Conservation (phyloP, 345 rosid genomes). For the Anacardium occidentale region DNA sequence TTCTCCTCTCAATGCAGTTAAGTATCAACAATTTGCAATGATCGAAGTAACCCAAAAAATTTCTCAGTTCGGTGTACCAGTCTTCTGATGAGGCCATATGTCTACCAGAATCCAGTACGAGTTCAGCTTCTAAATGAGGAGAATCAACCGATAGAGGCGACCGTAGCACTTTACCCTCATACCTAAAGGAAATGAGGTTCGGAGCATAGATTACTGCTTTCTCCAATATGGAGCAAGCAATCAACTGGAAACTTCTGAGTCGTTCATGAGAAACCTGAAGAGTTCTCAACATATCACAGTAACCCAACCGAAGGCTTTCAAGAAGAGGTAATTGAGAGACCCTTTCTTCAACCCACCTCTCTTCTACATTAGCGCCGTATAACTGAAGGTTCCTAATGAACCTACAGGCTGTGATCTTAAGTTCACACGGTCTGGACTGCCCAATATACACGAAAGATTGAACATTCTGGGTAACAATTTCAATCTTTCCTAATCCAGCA, state of each 20-base stretch:
- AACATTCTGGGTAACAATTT: background rate
- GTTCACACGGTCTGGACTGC: background rate
- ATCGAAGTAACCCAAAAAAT: conserved; percentile 12
- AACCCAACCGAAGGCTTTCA: background rate
- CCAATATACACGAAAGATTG: background rate
- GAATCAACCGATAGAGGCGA: background rate
- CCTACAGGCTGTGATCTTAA: background rate
- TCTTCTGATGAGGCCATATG: background rate
- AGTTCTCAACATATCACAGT: background rate
- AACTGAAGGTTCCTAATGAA: background rate
- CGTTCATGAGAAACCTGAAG: background rate
- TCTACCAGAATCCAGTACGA: background rate
- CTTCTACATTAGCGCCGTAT: background rate
- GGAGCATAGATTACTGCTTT: background rate
- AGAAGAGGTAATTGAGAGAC: background rate
- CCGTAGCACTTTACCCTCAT: background rate
- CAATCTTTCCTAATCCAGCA: background rate
- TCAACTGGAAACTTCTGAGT: background rate
- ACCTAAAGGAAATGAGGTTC: background rate
- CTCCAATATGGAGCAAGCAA: background rate
- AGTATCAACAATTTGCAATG: conserved; percentile 9
- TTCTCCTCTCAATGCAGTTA: background rate
- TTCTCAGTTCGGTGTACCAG: background rate
- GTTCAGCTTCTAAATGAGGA: background rate
- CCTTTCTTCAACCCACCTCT: background rate